Percentiles rank a stretch among this genome's conserved stretches.
Evolutionary conservation across 2,329 filamentous ascomycete species (phyloP).

Genomic region (Colletotrichum ledebouriae): DNA sequence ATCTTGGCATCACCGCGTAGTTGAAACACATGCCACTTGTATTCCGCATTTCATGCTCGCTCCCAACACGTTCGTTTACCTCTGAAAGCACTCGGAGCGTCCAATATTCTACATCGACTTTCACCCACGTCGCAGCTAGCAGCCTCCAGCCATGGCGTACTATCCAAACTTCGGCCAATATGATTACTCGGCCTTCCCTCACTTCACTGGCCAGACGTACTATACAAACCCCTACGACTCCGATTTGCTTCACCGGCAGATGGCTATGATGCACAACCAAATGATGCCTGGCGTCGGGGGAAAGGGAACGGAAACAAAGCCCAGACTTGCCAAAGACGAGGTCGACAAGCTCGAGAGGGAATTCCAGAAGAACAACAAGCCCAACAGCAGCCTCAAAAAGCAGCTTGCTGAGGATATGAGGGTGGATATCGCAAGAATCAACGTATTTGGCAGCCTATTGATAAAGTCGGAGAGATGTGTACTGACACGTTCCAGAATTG

Average conservation of each 20-base stretch:
- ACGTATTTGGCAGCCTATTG: slow-evolving; percentile 57
- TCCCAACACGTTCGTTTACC: slow-evolving; percentile 20
- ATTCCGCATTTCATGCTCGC: slow-evolving; percentile 1
- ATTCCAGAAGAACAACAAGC: slow-evolving; percentile 75
- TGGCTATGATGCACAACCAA: slow-evolving; percentile 42
- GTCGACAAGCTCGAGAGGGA: slow-evolving; percentile 71
- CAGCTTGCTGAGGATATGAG: slow-evolving; percentile 71
- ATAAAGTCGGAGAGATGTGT: background rate
- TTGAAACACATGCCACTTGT: slow-evolving; percentile 6
- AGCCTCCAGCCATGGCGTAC: slow-evolving; percentile 33
- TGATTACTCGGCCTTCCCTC: slow-evolving; percentile 18
- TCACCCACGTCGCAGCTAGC: background rate
- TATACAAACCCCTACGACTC: slow-evolving; percentile 38
- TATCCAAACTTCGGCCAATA: slow-evolving; percentile 38
- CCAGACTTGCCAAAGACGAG: slow-evolving; percentile 69
- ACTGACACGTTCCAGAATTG: slow-evolving; percentile 68
- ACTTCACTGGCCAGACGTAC: slow-evolving; percentile 18
- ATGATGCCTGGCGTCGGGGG: slow-evolving; percentile 26
- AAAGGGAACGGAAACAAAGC: slow-evolving; percentile 63
- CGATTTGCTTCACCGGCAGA: slow-evolving; percentile 18
- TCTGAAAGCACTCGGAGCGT: background rate
- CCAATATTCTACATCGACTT: slow-evolving; percentile 2
- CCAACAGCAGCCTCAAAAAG: slow-evolving; percentile 72
- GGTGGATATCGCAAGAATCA: slow-evolving; percentile 74
- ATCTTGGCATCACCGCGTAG: slow-evolving; percentile 2